Conservation (phyloP, 352 stramenopile species). For the Pythium rishiriense region DNA sequence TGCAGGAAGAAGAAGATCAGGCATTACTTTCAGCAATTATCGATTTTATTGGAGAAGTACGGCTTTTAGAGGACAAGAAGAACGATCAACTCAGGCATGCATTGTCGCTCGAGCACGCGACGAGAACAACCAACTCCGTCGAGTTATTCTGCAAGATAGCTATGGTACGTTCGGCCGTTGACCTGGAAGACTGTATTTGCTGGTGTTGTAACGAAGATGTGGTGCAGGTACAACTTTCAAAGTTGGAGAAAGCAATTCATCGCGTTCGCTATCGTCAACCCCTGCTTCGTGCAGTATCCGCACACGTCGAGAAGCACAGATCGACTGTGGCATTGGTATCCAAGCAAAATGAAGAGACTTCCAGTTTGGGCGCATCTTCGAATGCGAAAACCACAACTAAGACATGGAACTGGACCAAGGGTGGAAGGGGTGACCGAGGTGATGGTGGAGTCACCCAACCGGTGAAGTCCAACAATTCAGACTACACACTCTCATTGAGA, state of each 20-base stretch:
- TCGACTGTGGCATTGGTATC: neutral
- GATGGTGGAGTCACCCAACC: neutral
- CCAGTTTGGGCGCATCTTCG: neutral
- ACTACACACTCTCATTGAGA: neutral
- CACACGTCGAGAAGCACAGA: constrained; percentile 24
- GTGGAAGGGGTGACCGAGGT: neutral
- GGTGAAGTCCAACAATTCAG: neutral
- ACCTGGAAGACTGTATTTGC: neutral
- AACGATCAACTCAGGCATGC: neutral
- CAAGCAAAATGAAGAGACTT: neutral
- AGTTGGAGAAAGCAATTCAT: constrained; percentile 63
- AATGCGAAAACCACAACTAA: neutral
- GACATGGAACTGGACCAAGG: constrained; percentile 22
- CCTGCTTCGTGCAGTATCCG: constrained; percentile 33
- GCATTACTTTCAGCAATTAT: constrained; percentile 11
- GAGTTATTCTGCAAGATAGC: constrained; percentile 26
- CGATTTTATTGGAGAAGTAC: constrained; percentile 21
- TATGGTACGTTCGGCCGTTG: constrained; percentile 12
- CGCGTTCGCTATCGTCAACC: constrained; percentile 54
- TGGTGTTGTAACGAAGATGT: neutral
- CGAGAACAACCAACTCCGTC: constrained; percentile 21
- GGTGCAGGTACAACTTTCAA: constrained; percentile 40
- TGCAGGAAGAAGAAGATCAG: constrained; percentile 16
- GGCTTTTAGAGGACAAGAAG: constrained; percentile 2
- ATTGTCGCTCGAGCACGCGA: constrained; percentile 15